Base-by-base conservation (phyloP, 1,139 yeast genomes). In the Diutina siamensis region DNA sequence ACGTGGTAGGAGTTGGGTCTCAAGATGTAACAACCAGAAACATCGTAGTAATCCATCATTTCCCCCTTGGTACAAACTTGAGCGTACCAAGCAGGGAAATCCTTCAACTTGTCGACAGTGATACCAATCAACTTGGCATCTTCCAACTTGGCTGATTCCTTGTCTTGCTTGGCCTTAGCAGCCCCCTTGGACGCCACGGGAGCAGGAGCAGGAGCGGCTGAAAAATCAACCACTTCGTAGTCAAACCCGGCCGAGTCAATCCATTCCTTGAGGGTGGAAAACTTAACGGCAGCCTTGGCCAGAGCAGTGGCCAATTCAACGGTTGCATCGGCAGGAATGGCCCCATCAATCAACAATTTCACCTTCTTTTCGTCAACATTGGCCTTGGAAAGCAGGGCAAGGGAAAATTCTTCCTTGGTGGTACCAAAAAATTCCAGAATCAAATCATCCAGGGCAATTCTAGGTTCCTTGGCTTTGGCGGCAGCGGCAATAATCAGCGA, bases 31-130 rank as follows among this genome's bases (percentile, higher is more conserved):
- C 99, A 94, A 55, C 99, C 99, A 40, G 97, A 89, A 47, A 94
- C 97, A 62, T 94, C 98, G 60, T 94, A 92, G 71, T 94, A 94
- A 64, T 94, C 98, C 60, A 94, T 74, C 95, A 94, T 86, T 67
- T 94, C 98, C 65, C 96, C 94, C 71, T 94, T 94, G 57, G 92
- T 83, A 52, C 88, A 75, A 49, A 94, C 83, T 71, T 94, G 97
- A 54, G 89, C 88, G 71, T 92, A 94, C 99, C 99, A 94, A 46
- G 88, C 80, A 50, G 98, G 80, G 72, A 94, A 94, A 61, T 94
- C 98, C 58, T 78, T 73, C 51, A 81, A 76, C 70, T 92, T 94
- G 64, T 88, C 95, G 46, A 84, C 94, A 44, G 97, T 94, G 61
- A 94, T 89, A 64, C 98, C 98, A 55, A 92, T 87, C 58, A 92